A percentile compares a stretch with the other conserved stretches of the same genome.
Conservation (phyloP, 2,329 filamentous ascomycete genomes). For the Penicillium brevicompactum region DNA sequence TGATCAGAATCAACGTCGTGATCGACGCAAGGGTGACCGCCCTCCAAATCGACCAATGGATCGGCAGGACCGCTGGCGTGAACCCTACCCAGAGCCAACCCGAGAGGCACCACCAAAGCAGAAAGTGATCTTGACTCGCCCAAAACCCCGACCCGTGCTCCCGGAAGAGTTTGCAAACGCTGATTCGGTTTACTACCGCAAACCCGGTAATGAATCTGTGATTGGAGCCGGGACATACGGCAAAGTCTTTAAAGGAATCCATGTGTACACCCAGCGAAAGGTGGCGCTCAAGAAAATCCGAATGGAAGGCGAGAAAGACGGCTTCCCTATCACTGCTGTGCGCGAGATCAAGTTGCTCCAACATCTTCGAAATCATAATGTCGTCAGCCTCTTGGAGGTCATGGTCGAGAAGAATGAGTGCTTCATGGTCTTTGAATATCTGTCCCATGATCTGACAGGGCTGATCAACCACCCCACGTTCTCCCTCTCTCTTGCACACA, state of each 20-base stretch:
- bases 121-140: constrained; percentile 68
- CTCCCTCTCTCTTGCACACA: constrained; percentile 78
- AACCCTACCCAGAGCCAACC: constrained; percentile 47
- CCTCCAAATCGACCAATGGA: constrained; percentile 31
- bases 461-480: constrained; percentile 94
- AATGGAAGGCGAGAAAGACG: constrained; percentile 99
- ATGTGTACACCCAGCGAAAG: constrained; percentile 72
- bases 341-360: constrained; percentile 97
- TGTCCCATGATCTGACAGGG: constrained; percentile 93
- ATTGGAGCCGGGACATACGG: constrained; percentile 94
- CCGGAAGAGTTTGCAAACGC: constrained; percentile 73
- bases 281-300: constrained; percentile 98
- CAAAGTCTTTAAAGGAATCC: constrained; percentile 91
- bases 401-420: constrained; percentile 99
- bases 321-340: constrained; percentile 94
- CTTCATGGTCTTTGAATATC: constrained; percentile 99
- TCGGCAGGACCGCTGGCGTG: constrained; percentile 51
- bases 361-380: constrained; percentile 84
- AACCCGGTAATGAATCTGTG: constrained; percentile 96
- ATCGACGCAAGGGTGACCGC: constrained; percentile 35
- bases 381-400: constrained; percentile 87
- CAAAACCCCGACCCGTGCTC: constrained; percentile 71
- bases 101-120: constrained; percentile 54
- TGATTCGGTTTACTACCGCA: constrained; percentile 90
- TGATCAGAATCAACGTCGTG: constrained; percentile 43